Evolutionary conservation across 805 yeast species (phyloP), one percentile per base, ranked within the genome.

Genomic region (Limtongia smithiae): DNA sequence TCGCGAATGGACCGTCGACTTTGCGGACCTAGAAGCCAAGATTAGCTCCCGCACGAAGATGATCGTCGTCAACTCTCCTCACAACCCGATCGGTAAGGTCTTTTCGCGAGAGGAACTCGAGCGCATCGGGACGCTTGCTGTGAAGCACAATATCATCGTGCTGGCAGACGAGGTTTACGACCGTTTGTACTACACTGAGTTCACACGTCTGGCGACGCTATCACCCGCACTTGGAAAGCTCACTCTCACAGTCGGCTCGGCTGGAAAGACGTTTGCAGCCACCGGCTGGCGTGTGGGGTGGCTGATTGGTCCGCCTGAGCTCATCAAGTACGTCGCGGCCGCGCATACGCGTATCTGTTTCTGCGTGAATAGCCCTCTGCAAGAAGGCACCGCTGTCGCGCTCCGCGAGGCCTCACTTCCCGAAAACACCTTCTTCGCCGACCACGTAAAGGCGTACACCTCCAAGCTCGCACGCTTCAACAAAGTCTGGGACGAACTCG

Each of bases 281-380:
- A 93, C 98, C 11, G 98, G 98, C 46, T 93, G 97, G 97, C 82
- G 98, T 73, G 79, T 93, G 45, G 98, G 98, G 46, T 93, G 95
- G 94, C 76, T 91, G 33, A 82, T 90, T 54, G 97, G 96, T 5
- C 83, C 85, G 46, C 75, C 85, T n/a, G 85, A 84, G 27, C 72
- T 90, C 57, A 74, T 93, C 61, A 81, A 83, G 58, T 87, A 85
- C 64, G 95, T 82, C 4, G 76, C 88, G 5, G 78, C 85, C 22
- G 97, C 97, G 0, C 96, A 93, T 68, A 88, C 96, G 1, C 79
- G 98, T 46, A 91, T 93, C 60, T 88, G 96, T 64, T 93, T 93
- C 68, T 75, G 91, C 8, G 79, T 89, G 1, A 96, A 96, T 38
- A 81, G 95, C 15, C 97, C 97, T 9, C 72, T 87, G 55, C 98